phyloP scores from a whole-genome alignment of 441 rosid genomes.

The Populus hybrid region DNA sequence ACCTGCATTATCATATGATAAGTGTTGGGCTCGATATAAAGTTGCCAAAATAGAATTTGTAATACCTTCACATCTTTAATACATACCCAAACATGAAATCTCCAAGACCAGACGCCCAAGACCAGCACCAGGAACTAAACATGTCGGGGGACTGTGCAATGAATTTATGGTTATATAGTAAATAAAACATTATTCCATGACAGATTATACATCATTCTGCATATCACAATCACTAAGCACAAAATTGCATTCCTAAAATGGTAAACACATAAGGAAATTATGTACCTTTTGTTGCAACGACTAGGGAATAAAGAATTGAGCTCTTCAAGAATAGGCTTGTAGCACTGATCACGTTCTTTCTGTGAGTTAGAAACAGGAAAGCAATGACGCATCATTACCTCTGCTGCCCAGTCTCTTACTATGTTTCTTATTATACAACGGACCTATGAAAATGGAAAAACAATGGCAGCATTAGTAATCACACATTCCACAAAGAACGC shows the following conservation, averaged over 20 bases:
- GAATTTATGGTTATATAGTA: conserved; percentile 16
- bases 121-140: conserved; percentile 99
- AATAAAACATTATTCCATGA: not conserved
- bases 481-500: not conserved
- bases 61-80: conserved; percentile 8
- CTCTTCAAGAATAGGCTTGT: too few relatives aligned
- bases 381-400: conserved; percentile 46
- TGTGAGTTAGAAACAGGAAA: conserved; percentile 9
- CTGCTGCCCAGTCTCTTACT: conserved; percentile 98
- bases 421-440: conserved; percentile 95
- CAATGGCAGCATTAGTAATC: not conserved
- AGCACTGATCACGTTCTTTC: too few relatives aligned
- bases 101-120: conserved; percentile 97
- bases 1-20: conserved; percentile 48
- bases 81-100: conserved; percentile 84
- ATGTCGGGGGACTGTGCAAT: conserved; percentile 70
- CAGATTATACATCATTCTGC: not conserved
- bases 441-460: conserved; percentile 51
- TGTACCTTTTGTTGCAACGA: conserved; percentile 26
- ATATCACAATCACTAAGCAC: not conserved
- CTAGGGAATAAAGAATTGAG: too few relatives aligned
- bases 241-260: not conserved
- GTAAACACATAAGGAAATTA: conserved; percentile 3
- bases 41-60: not conserved
- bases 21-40: conserved; percentile 16